Conservation (phyloP, 768 basidiomycete genomes). For the Tephrocybe sp. region DNA sequence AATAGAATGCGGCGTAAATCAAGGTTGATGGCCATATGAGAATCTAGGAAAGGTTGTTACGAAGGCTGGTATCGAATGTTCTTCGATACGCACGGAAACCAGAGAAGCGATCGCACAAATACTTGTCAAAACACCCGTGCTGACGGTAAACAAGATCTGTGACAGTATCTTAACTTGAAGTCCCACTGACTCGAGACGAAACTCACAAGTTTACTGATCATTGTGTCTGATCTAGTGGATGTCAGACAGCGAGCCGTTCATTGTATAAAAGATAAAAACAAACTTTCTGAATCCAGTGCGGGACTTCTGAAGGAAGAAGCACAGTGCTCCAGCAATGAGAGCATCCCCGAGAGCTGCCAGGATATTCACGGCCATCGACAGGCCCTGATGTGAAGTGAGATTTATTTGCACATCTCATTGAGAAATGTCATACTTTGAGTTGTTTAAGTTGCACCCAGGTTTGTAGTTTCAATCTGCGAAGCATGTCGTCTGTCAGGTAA, state of each 20-base stretch:
- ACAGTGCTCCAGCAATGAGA: conserved; percentile 47
- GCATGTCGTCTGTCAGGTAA: conserved; percentile 3
- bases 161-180: neutral
- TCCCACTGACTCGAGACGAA: neutral
- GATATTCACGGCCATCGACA: conserved; percentile 56
- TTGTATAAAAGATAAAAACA: conserved; percentile 15
- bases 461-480: conserved; percentile 36
- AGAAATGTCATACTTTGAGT: conserved; percentile 37
- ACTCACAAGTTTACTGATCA: conserved; percentile 38
- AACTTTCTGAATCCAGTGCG: conserved; percentile 54
- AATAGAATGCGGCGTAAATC: conserved; percentile 59
- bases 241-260: neutral
- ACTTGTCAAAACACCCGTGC: conserved; percentile 39
- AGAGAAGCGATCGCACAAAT: conserved; percentile 43
- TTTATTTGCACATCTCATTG: conserved; percentile 2
- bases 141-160: conserved; percentile 39
- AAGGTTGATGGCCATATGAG: conserved; percentile 45
- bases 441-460: conserved; percentile 42
- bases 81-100: conserved; percentile 29
- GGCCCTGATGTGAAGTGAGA: conserved; percentile 30
- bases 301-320: conserved; percentile 47
- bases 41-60: conserved; percentile 31
- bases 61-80: neutral
- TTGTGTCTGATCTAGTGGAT: conserved; percentile 37
- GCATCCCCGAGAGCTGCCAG: conserved; percentile 49